These are phyloP conservation scores for Phytopythium cucurbitacearum DNA, from an alignment of 352 stramenopile genomes.

Conservation along the genomic window DNA sequence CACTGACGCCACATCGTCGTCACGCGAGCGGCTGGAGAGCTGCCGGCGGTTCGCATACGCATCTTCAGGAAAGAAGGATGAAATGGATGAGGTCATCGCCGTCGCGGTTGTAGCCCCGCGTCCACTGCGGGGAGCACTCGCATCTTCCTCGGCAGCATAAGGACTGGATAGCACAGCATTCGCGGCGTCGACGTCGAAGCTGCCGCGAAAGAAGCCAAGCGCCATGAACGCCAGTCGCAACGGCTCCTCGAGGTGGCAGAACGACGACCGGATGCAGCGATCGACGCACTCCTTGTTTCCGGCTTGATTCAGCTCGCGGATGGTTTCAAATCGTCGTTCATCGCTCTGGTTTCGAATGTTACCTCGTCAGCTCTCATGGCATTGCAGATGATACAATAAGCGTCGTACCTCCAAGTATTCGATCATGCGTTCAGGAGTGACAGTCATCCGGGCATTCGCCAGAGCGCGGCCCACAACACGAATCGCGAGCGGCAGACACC, in stretches of 20 bases:
- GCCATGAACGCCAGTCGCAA: slow-evolving; percentile 79
- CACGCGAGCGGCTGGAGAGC: slow-evolving; percentile 19
- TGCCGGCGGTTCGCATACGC: slow-evolving; percentile 34
- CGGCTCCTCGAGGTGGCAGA: slow-evolving; percentile 67
- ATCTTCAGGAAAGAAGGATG: slow-evolving; percentile 44
- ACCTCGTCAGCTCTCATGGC: not conserved
- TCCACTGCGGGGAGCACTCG: not conserved
- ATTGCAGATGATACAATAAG: not conserved
- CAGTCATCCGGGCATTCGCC: slow-evolving; percentile 65
- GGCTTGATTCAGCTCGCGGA: slow-evolving; percentile 69
- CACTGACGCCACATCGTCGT: slow-evolving; percentile 52
- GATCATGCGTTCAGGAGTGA: slow-evolving; percentile 79
- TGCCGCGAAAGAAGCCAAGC: slow-evolving; percentile 77
- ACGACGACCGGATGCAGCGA: slow-evolving; percentile 77
- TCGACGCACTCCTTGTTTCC: slow-evolving; percentile 77
- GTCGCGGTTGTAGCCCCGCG: not conserved
- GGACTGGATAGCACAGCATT: slow-evolving; percentile 63
- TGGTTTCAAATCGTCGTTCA: slow-evolving; percentile 66
- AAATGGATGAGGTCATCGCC: slow-evolving; percentile 11
- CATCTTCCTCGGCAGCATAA: slow-evolving; percentile 14
- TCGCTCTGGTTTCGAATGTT: slow-evolving; percentile 29
- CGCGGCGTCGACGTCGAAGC: slow-evolving; percentile 66
- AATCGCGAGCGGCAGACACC: slow-evolving; percentile 77
- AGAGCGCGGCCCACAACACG: slow-evolving; percentile 71
- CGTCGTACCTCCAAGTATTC: slow-evolving; percentile 61